Evolutionary conservation across 345 rosid species (phyloP), one percentile per base, ranked within the genome.

Genomic region (Orychophragmus violaceus): DNA sequence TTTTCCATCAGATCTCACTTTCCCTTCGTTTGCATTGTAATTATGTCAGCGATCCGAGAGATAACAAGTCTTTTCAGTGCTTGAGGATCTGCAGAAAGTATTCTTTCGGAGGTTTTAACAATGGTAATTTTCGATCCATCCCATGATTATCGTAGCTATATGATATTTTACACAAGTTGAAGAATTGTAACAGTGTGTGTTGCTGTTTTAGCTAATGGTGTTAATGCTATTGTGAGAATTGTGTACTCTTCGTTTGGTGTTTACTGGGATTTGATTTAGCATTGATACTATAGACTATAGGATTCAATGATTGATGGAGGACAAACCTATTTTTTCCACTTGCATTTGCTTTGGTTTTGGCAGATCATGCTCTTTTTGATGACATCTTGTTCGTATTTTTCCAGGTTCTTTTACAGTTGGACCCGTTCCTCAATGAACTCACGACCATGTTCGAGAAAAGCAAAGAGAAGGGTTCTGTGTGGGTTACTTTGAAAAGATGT

Each of bases 401-500:
- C 7, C 49, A 93, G 98, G 97, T 85, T 73, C 76, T 76, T 52
- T 72, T 90, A 72, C 94, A 86, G 68, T 85, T 78, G 2, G 96
- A 93, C 57, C 98, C 98, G 3, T 93, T 90, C 69, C 89, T 93
- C 4, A 90, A 84, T 66, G 98, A 93, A 65, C 88, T 90, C 48
- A 90, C 90, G 9, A 83, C 84, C 85, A 86, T 93, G 96, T 90
- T 82, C 9, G 97, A 93, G 79, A 80, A 74, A 37, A 90, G 78
- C 78, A 85, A 86, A 0, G 98, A 88, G 67, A 72, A 75, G 54
- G 95, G 95, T 22, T 82, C 92, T 49, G 89, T 93, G 28, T 93
- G 98, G 98, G 94, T 93, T 60, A 93, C 97, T 52, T 79, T 93
- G 62, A 93, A 90, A 78, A 72, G 98, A 82, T 93, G 98, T 93